Base-by-base conservation (phyloP, 140 eudicot species). In the Stevia rebaudiana region DNA sequence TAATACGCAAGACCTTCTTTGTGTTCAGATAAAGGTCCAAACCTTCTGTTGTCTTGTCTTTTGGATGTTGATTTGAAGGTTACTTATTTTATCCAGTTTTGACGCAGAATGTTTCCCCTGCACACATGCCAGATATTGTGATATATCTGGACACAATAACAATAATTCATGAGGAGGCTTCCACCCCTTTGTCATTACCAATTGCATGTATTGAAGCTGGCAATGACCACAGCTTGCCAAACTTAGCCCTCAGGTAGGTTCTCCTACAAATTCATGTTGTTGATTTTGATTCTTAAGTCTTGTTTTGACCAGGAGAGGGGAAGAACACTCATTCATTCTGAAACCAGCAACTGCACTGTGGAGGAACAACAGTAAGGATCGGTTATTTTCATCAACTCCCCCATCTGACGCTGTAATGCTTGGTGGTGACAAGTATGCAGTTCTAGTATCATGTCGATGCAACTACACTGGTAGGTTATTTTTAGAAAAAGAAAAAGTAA, bases 401-500 rank as follows among this genome's bases (percentile, higher is more conserved):
- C 40, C 70, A 13, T 54, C 40, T 48, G 48, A 71, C 49, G 47
- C 25, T 64, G 62, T 61, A 62, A 74, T 77, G 15, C 52, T 65
- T 79, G 72, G 64, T 79, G 72, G 64, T 55, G 88, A 87, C 74
- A 82, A 80, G 52, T 91, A 82, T 73, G 86, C 98, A 18, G 68
- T 91, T 80, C 84, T 87, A 43, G 89, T 91, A 51, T 91, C 98
- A 61, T 91, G 96, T 65, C 95, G 98, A 40, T 87, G 98, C 85
- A 87, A 91, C 79, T 91, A 79, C 66, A 82, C 98, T 65, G 98
- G 98, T 87, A 81, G 41, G 36, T 67, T 44, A 42, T 37, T 22
- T 57, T 33, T n/a, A 16, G 9, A 5, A 2, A 28, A 53, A 52
- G 15, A 30, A 42, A 13, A 0, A 11, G 1, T 36, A 5, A 8